Evolutionary conservation across 306 rosid species (phyloP), one percentile per base, ranked within the genome.

Genomic region (Pyrus betulifolia): DNA sequence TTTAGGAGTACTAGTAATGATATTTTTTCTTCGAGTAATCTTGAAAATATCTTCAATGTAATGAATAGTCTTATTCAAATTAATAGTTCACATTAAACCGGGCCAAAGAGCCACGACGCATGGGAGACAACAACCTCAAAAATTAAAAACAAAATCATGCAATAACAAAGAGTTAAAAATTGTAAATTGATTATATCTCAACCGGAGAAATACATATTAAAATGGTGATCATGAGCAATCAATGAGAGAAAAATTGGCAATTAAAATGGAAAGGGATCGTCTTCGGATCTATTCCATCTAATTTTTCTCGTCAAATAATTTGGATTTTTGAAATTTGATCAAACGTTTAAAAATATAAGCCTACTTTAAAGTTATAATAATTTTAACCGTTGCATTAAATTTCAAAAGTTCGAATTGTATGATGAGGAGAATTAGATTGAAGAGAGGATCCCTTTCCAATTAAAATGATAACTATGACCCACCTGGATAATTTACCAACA

Each of bases 401-500:
- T 31, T 31, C 0, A 31, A 31, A 31, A 0, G 4, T 5, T 0
- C 4, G 33, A 0, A 31, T 31, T 31, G 1, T 31, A 4, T 31
- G 35, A 31, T 31, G 0, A 31, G 35, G 1, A 31, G 0, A 0
- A 31, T 31, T 31, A 31, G 35, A 5, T 31, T 5, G 1, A 31
- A 31, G 35, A 31, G 33, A 31, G 1, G 5, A 31, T 31, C 35
- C 6, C 35, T 31, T 31, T 31, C 6, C 44, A 70, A 28, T 18
- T 27, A 10, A 70, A 30, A 51, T 31, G 22, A 71, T 31, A 11
- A 21, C 59, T 18, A 69, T 69, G 52, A 35, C 73, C 28, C 22
- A 70, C 65, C 77, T 63, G 81, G 58, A 70, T 71, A 81, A 83
- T 62, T 62, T 22, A 28, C 60, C 23, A 46, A 62, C 68, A 31